Conservation (phyloP, 2,329 filamentous ascomycete species). For the Alternaria arbusti region DNA sequence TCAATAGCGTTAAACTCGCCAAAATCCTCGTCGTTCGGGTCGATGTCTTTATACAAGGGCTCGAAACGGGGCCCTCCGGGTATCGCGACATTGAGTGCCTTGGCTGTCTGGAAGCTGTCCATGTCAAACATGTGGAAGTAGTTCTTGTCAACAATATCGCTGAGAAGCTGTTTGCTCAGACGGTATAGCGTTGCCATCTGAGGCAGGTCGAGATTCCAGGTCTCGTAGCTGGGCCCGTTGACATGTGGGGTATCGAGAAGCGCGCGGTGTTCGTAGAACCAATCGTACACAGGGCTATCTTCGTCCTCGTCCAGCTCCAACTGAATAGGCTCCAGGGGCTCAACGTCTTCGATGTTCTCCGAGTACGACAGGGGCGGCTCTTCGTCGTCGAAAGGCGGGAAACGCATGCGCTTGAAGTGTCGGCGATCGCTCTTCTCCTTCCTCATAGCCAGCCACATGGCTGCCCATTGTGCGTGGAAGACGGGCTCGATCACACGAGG, state of each 20-base stretch:
- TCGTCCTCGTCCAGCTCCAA: constrained; percentile 97
- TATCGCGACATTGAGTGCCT: constrained; percentile 95
- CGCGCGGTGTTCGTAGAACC: constrained; percentile 96
- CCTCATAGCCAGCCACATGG: constrained; percentile 99
- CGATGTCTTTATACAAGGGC: constrained; percentile 96
- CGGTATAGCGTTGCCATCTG: constrained; percentile 97
- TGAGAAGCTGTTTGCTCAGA: constrained; percentile 86
- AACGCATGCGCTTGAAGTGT: constrained; percentile 98
- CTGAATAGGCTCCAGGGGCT: constrained; percentile 96
- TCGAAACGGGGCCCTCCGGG: constrained; percentile 98
- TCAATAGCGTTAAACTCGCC: constrained; percentile 99
- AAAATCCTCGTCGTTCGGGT: constrained; percentile 98
- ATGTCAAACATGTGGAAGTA: constrained; percentile 98
- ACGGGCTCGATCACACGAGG: constrained; percentile 97
- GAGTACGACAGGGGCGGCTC: constrained; percentile 97
- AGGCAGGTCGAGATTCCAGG: constrained; percentile 88
- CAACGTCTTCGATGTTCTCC: constrained; percentile 98
- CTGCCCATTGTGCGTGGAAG: constrained; percentile 98
- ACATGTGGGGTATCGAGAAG: constrained; percentile 91
- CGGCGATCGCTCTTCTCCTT: constrained; percentile 95
- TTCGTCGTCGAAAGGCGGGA: constrained; percentile 97
- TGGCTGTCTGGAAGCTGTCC: constrained; percentile 93
- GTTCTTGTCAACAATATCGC: constrained; percentile 92
- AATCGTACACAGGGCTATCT: constrained; percentile 88
- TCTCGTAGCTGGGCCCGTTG: constrained; percentile 95